A percentile compares a stretch with the other conserved stretches of the same genome.
phyloP scores from a whole-genome alignment of 768 basidiomycete genomes.

The Leccinum arenicola region DNA sequence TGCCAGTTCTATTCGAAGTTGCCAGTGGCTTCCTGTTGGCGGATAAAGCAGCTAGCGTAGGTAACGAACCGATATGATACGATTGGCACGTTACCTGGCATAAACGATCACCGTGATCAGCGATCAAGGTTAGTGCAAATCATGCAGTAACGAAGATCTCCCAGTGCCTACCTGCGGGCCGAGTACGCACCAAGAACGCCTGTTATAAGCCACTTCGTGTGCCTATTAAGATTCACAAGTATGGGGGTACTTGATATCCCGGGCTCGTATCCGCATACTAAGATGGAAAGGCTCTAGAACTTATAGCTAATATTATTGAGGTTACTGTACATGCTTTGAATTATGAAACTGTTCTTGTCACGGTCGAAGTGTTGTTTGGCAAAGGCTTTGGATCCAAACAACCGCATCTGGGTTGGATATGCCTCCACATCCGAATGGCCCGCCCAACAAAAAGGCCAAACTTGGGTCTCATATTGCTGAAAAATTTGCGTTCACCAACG shows the following conservation, averaged over 20 bases:
- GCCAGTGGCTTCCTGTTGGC: not conserved
- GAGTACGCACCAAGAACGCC: not conserved
- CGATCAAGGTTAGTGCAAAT: not conserved
- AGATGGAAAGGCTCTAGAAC: no score
- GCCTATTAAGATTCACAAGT: not conserved
- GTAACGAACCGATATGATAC: not conserved
- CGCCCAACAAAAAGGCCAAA: slow-evolving; percentile 26
- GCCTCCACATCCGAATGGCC: slow-evolving; percentile 11
- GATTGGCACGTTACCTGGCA: not conserved
- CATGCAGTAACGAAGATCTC: not conserved
- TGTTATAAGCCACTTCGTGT: not conserved
- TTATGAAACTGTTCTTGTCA: no score
- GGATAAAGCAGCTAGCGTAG: not conserved
- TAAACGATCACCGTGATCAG: not conserved
- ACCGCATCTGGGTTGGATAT: slow-evolving; percentile 14
- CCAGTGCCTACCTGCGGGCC: not conserved
- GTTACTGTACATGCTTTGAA: no score
- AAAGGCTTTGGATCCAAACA: slow-evolving; percentile 28
- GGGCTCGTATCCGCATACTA: no score
- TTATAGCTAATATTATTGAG: no score
- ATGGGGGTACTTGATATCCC: not conserved
- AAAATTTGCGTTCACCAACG: slow-evolving; percentile 18
- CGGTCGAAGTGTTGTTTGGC: slow-evolving; percentile 17
- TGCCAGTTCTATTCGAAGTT: not conserved
- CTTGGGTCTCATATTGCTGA: slow-evolving; percentile 5